Percentiles rank a stretch among this genome's conserved stretches.
phyloP scores from a whole-genome alignment of 1,139 yeast species.

The Candida frijolesensis region DNA sequence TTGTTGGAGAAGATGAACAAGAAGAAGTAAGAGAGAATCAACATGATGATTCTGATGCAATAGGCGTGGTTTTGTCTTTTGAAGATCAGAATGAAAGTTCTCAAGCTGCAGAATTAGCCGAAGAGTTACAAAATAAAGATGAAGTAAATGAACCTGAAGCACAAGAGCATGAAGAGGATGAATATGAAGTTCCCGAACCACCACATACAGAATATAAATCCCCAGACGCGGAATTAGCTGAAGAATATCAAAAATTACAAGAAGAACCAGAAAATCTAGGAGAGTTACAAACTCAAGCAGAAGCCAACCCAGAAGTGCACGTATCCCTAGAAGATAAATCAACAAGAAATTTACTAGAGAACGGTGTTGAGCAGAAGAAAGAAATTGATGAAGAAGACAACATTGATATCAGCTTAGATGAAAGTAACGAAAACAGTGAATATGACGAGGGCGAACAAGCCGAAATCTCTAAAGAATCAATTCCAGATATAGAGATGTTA shows the following conservation, averaged over 20 bases:
- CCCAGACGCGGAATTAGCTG: too few relatives aligned
- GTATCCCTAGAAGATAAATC: too few relatives aligned
- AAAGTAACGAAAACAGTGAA: not conserved
- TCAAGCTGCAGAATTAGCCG: not conserved
- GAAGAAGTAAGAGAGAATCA: not conserved
- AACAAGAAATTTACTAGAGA: not conserved
- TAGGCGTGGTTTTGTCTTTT: conserved; percentile 5
- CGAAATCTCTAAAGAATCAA: not conserved
- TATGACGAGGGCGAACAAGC: conserved; percentile 29
- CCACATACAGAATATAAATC: too few relatives aligned
- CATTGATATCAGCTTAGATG: not conserved
- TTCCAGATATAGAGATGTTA: not conserved
- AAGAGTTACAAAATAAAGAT: not conserved
- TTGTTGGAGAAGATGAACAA: not conserved
- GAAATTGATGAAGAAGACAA: not conserved
- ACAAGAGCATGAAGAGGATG: not conserved
- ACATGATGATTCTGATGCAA: not conserved
- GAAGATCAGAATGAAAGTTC: not conserved
- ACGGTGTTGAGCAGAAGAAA: not conserved
- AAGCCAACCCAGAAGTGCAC: too few relatives aligned
- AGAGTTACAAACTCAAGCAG: too few relatives aligned
- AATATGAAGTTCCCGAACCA: too few relatives aligned
- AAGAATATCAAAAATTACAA: too few relatives aligned
- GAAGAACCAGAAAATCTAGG: too few relatives aligned
- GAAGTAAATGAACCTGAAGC: not conserved